Evolutionary conservation across 2,329 filamentous ascomycete species (phyloP).

Genomic region (Colletotrichum tamarilloi): DNA sequence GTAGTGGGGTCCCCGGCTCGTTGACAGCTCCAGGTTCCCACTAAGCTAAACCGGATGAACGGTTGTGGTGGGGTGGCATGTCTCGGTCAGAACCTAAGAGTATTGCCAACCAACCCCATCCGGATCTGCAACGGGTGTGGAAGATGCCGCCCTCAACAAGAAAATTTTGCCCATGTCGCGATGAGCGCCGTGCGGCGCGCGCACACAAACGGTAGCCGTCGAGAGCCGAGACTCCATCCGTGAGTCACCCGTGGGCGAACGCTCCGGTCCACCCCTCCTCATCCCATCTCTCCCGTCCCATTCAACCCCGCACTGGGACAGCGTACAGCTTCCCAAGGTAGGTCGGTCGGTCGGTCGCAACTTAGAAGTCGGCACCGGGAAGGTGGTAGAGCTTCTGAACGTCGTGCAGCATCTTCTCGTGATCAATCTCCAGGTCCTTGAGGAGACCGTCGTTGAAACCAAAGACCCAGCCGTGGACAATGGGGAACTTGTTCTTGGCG

Average conservation of each 20-base stretch:
- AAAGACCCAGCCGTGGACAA: slow-evolving; percentile 82
- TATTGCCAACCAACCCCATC: slow-evolving; percentile 20
- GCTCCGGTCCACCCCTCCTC: not conserved
- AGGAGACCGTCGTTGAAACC: slow-evolving; percentile 74
- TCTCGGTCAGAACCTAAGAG: slow-evolving; percentile 21
- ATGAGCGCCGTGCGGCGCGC: not conserved
- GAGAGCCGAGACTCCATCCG: not conserved
- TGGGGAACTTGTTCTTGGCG: slow-evolving; percentile 70
- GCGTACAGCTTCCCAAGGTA: no score
- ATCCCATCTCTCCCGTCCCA: not conserved
- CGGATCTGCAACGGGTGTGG: slow-evolving; percentile 23
- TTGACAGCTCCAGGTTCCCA: slow-evolving; percentile 1
- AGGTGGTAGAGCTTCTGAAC: slow-evolving; percentile 76
- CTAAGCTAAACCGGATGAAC: slow-evolving; percentile 23
- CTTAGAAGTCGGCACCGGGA: slow-evolving; percentile 41
- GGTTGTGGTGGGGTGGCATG: slow-evolving; percentile 17
- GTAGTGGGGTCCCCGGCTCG: slow-evolving; percentile 13
- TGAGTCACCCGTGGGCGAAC: slow-evolving; percentile 16
- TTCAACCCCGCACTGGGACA: slow-evolving; percentile 1
- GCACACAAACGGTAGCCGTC: not conserved
- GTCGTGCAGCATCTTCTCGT: slow-evolving; percentile 66
- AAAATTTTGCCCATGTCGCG: slow-evolving; percentile 26
- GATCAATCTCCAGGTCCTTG: slow-evolving; percentile 72
- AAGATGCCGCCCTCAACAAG: slow-evolving; percentile 27
- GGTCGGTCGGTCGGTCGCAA: not conserved